A percentile compares a stretch with the other conserved stretches of the same genome.
Conservation (phyloP, 495 filamentous ascomycete species). For the Tuber brumale region DNA sequence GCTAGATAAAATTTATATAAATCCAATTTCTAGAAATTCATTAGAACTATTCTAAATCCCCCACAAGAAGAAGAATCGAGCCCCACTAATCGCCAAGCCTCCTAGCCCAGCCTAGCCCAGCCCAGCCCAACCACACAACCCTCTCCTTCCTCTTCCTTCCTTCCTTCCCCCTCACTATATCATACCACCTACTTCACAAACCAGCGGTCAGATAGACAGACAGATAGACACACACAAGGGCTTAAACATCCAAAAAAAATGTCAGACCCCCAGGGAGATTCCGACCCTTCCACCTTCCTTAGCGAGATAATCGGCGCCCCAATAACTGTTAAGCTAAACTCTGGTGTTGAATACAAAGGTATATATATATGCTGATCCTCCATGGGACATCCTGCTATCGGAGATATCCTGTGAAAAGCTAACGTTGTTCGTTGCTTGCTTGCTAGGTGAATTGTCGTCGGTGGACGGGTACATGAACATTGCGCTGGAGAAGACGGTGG, state of each 20-base stretch:
- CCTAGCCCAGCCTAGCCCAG: too few species aligned
- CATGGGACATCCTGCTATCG: not conserved
- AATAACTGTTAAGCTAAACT: conserved; percentile 93
- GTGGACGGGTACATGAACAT: conserved; percentile 99
- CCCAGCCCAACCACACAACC: not conserved
- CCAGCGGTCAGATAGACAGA: too few species aligned
- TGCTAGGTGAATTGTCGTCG: conserved; percentile 78
- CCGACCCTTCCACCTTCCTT: conserved; percentile 82
- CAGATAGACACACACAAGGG: not conserved
- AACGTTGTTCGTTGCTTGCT: not conserved
- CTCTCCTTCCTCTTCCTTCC: not conserved
- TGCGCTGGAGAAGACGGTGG: conserved; percentile 86
- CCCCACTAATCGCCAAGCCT: not conserved
- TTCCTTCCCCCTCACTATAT: too few species aligned
- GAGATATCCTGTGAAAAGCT: not conserved
- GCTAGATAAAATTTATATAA: not conserved
- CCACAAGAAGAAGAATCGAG: not conserved
- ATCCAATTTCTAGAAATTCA: not conserved
- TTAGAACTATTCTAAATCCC: too few species aligned
- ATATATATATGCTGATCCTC: not conserved
- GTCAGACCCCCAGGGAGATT: conserved; percentile 8
- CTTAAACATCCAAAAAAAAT: not conserved
- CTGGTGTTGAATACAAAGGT: conserved; percentile 91
- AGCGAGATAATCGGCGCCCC: conserved; percentile 84
- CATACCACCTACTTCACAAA: not conserved